A percentile compares a stretch with the other conserved stretches of the same genome.
These are phyloP conservation scores for Ceratobasidium sp. DNA, from an alignment of 1,284 basidiomycete species.

Conservation along the genomic window DNA sequence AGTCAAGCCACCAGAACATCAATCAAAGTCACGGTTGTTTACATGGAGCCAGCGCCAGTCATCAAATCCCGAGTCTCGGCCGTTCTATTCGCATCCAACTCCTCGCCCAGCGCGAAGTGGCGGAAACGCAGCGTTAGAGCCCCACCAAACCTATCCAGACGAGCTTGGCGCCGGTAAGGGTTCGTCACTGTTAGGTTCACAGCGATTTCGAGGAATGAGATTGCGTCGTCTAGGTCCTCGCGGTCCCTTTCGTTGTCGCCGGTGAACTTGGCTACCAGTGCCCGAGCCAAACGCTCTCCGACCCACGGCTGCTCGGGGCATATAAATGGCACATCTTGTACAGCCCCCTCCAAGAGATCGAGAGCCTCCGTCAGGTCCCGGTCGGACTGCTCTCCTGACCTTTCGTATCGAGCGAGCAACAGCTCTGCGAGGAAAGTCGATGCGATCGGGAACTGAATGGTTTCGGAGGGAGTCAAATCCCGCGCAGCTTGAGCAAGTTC, in stretches of 20 bases:
- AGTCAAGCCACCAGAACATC: neutral
- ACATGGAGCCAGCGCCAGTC: neutral
- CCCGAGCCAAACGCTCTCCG: slow-evolving; percentile 18
- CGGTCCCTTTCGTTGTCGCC: neutral
- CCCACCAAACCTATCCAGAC: slow-evolving; percentile 8
- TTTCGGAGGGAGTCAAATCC: neutral
- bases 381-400: slow-evolving; percentile 12
- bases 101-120: slow-evolving; percentile 74
- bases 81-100: neutral
- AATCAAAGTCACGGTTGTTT: neutral
- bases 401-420: slow-evolving; percentile 30
- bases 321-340: slow-evolving; percentile 23
- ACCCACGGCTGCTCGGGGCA: slow-evolving; percentile 29
- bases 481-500: neutral
- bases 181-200: slow-evolving; percentile 14
- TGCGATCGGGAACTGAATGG: slow-evolving; percentile 2
- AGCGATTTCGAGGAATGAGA: slow-evolving; percentile 24
- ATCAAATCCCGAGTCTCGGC: slow-evolving; percentile 1
- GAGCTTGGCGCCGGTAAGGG: slow-evolving; percentile 16
- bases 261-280: slow-evolving; percentile 17
- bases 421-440: slow-evolving; percentile 32
- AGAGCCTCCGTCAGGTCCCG: neutral
- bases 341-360: slow-evolving; percentile 14
- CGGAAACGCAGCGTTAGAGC: slow-evolving; percentile 76
- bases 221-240: slow-evolving; percentile 31